phyloP scores from a whole-genome alignment of 2,329 filamentous ascomycete species.

The Aspergillus calidoustus region DNA sequence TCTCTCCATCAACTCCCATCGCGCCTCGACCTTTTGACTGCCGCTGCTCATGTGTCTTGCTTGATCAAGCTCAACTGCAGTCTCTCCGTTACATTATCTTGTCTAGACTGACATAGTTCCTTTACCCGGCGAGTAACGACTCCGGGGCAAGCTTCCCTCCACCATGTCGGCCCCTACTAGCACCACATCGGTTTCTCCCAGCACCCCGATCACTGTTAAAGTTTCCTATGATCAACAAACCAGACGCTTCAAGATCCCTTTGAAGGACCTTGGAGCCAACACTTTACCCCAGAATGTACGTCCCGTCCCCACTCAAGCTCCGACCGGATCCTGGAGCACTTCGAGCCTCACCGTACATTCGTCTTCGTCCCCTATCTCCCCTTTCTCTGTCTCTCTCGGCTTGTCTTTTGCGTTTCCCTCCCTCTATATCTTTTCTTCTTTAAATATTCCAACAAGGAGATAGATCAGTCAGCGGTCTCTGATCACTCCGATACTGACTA shows the following conservation, averaged over 20 bases:
- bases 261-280: conserved; percentile 77
- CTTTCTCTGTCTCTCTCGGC: background rate
- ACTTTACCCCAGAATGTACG: conserved; percentile 81
- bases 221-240: conserved; percentile 75
- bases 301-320: conserved; percentile 49
- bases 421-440: background rate
- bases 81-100: conserved; percentile 20
- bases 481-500: conserved; percentile 28
- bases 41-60: background rate
- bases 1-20: conserved; percentile 17
- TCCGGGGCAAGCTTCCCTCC: conserved; percentile 20
- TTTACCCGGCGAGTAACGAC: conserved; percentile 9
- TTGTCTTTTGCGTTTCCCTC: background rate
- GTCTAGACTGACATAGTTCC: conserved; percentile 11
- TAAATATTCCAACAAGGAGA: background rate
- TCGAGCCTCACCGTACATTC: conserved; percentile 2
- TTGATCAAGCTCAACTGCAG: conserved; percentile 4
- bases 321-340: conserved; percentile 29
- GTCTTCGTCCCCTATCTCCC: conserved; percentile 4
- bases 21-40: conserved; percentile 10
- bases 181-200: conserved; percentile 59
- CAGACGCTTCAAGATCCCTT: conserved; percentile 84
- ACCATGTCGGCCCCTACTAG: conserved; percentile 47
- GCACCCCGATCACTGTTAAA: conserved; percentile 84
- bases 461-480: background rate